phyloP scores from a whole-genome alignment of 2,329 filamentous ascomycete genomes.

The Didymellaceae sp. region DNA sequence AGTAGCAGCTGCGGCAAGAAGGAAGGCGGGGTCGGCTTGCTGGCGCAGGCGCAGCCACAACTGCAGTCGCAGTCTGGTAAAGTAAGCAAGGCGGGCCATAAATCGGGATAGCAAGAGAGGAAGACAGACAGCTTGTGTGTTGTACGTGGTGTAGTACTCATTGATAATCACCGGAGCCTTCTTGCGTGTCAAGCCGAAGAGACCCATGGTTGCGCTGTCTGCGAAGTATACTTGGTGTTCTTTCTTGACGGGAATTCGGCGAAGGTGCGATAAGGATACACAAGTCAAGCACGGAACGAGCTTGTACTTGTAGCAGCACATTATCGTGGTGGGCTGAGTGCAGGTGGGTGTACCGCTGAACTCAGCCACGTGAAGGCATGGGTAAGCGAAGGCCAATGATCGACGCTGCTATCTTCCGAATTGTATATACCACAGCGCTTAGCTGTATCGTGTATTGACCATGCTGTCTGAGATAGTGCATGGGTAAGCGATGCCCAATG shows the following conservation, averaged over 20 bases:
- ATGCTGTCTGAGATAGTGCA: neutral
- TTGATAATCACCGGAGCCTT: conserved; percentile 3
- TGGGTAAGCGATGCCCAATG: conserved; percentile 5
- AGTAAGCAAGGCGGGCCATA: too few relatives aligned
- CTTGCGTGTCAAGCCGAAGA: conserved; percentile 3
- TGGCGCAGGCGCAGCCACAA: neutral
- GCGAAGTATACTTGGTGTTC: neutral
- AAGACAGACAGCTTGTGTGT: neutral
- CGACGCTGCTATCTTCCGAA: neutral
- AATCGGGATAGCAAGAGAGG: neutral
- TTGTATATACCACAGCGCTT: neutral
- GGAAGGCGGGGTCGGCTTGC: neutral
- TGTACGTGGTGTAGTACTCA: conserved; percentile 5
- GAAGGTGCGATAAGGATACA: neutral
- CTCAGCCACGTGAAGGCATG: conserved; percentile 5
- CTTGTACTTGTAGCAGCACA: neutral
- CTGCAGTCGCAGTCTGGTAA: neutral
- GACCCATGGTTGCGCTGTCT: neutral
- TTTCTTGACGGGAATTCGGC: too few relatives aligned
- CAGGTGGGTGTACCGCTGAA: neutral
- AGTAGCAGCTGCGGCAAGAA: conserved; percentile 9
- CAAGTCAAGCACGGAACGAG: neutral
- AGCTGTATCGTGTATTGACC: too few relatives aligned
- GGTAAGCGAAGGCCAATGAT: conserved; percentile 14
- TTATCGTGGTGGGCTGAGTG: neutral